Evolutionary conservation across 106 monocot genomes (phyloP).

Genomic region (Dendrobium huoshanense): DNA sequence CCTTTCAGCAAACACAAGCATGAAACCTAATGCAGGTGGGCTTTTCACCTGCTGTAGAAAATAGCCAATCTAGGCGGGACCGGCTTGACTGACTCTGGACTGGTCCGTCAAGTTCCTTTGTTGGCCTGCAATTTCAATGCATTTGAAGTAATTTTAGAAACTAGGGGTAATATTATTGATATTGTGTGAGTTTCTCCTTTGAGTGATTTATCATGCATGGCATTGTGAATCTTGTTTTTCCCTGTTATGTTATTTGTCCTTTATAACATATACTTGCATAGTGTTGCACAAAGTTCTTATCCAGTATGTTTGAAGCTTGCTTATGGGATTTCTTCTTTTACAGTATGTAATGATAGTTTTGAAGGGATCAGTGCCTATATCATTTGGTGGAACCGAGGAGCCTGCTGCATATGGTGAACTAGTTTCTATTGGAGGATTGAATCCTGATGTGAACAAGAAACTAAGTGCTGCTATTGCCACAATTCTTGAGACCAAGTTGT

Average conservation of each 20-base stretch:
- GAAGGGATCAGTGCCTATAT: slow-evolving; percentile 80
- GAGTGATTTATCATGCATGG: no score
- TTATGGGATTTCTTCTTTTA: slow-evolving; percentile 5
- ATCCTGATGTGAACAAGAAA: slow-evolving; percentile 74
- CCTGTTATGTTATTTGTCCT: no score
- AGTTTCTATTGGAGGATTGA: slow-evolving; percentile 85
- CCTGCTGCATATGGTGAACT: slow-evolving; percentile 91
- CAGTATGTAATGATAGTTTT: slow-evolving; percentile 98
- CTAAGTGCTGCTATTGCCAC: slow-evolving; percentile 65
- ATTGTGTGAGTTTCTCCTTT: background rate
- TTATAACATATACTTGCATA: background rate
- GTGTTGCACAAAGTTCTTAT: background rate
- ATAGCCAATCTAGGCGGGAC: no score
- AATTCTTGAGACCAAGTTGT: slow-evolving; percentile 66
- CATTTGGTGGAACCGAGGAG: slow-evolving; percentile 74
- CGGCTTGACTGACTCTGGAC: no score
- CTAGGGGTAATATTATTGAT: background rate
- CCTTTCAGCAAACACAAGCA: no score
- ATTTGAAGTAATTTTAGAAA: background rate
- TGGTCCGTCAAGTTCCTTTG: no score
- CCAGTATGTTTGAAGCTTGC: background rate
- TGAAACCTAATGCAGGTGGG: no score
- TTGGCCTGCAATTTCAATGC: background rate
- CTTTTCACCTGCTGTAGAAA: no score
- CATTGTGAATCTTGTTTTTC: no score